Evolutionary conservation across 2,329 filamentous ascomycete species (phyloP), one percentile per base, ranked within the genome.

Genomic region (Westerdykella ornata): DNA sequence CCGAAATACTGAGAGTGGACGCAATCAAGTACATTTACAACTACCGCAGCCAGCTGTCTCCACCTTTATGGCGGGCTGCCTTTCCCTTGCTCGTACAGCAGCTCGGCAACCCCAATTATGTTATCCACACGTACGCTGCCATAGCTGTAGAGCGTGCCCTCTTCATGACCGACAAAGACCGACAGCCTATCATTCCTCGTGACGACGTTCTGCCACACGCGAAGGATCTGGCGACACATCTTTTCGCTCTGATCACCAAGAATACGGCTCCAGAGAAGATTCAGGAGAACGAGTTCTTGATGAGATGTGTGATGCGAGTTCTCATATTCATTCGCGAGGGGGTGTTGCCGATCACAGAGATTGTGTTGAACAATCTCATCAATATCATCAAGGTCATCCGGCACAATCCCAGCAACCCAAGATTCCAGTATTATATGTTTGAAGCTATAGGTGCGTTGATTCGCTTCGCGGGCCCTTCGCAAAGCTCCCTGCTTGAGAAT

Each of bases 401-500:
- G 60, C 79, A 84, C 54, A 98, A 98, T 66, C 92, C 92, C 0
- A 96, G 89, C 71, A 98, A 98, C 67, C 92, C 92, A 2, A 80
- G 88, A 11, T 98, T 98, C 71, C 96, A 96, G 70, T 98, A 98
- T 72, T 98, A 90, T 67, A 88, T 95, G 63, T 98, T 98, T 49
- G 92, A 98, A 70, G 86, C 88, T 3, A 72, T 98, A 35, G 92
- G 92, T 26, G 90, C 92, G 13, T 75, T 98, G 36, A 85, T 97
- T 42, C 80, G 82, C 62, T 87, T 76, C 74, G 82, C 75, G 69
- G 86, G 74, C 60, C 83, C 70, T 46, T 73, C 75, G 3, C 79
- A 86, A 50, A 80, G 85, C 8, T 76, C 80, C 19, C 81, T 84
- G 54, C 77, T 97, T 38, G 88, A 96, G 60, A 76, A 82, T 45